These are phyloP conservation scores for Bryopsis sp. DNA, from an alignment of 139 green algal genomes.

Conservation along the genomic window DNA sequence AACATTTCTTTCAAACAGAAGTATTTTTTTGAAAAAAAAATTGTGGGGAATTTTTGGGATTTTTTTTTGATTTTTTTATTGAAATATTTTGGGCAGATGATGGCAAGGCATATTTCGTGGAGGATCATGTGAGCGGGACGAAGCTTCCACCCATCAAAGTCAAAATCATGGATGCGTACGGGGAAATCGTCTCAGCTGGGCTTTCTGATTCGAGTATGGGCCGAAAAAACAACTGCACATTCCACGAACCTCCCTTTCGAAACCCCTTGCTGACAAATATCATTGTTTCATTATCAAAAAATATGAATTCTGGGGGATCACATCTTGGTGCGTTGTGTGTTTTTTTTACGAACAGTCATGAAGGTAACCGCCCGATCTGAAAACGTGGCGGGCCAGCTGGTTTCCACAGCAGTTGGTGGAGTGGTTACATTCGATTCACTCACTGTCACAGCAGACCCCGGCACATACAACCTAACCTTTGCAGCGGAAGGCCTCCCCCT, in stretches of 20 bases:
- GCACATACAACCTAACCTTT: conserved; percentile 1
- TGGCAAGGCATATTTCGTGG: not conserved
- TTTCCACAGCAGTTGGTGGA: not conserved
- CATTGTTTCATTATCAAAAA: too few relatives aligned
- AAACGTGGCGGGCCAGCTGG: conserved; percentile 9
- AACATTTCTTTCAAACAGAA: too few relatives aligned
- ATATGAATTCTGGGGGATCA: too few relatives aligned
- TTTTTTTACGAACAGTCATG: conserved; percentile 14
- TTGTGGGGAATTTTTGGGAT: too few relatives aligned
- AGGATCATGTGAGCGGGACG: conserved; percentile 7
- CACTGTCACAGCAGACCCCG: conserved; percentile 4
- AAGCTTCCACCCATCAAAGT: conserved; percentile 6
- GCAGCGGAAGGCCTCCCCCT: not conserved
- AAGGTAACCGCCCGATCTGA: conserved; percentile 8
- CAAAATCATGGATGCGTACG: conserved; percentile 6
- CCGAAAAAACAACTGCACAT: not conserved
- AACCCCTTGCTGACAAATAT: too few relatives aligned
- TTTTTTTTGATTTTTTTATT: too few relatives aligned
- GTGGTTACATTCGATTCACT: conserved; percentile 12
- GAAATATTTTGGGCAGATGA: too few relatives aligned
- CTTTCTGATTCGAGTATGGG: conserved; percentile 6
- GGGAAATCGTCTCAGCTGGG: not conserved
- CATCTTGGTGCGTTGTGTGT: not conserved
- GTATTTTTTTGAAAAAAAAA: too few relatives aligned
- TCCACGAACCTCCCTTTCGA: too few relatives aligned